These are phyloP conservation scores for Trifolium fragiferum DNA, from an alignment of 306 rosid species.

Conservation along the genomic window DNA sequence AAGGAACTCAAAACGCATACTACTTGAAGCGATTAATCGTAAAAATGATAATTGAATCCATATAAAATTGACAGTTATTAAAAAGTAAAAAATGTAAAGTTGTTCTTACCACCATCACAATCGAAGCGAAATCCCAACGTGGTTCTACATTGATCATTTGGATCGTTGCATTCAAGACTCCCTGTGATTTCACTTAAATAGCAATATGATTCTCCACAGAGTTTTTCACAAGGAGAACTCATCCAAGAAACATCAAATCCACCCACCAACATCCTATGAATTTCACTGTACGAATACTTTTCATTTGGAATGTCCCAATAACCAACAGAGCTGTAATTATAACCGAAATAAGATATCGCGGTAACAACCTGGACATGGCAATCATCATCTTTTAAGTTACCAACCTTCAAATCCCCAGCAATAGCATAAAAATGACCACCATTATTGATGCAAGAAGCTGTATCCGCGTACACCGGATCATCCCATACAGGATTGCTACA, in stretches of 20 bases:
- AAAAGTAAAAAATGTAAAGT: background rate
- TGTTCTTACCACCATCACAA: constrained; percentile 24
- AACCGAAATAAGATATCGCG: background rate
- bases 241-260: constrained; percentile 41
- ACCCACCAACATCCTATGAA: constrained; percentile 4
- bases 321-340: too few relatives aligned
- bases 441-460: constrained; percentile 23
- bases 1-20: too few relatives aligned
- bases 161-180: background rate
- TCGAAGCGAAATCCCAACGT: background rate
- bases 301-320: background rate
- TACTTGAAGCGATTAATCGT: too few relatives aligned
- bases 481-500: constrained; percentile 12
- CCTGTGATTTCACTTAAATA: background rate
- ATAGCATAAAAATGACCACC: constrained; percentile 24
- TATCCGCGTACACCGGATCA: background rate
- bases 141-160: too few relatives aligned
- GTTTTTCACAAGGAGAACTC: background rate
- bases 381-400: background rate
- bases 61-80: too few relatives aligned
- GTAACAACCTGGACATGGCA: constrained; percentile 3
- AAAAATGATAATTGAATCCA: too few relatives aligned
- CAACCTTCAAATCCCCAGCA: background rate
- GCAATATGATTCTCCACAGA: background rate
- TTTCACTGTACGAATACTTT: background rate